phyloP scores from a whole-genome alignment of 306 rosid genomes.

The Fagus crenata region DNA sequence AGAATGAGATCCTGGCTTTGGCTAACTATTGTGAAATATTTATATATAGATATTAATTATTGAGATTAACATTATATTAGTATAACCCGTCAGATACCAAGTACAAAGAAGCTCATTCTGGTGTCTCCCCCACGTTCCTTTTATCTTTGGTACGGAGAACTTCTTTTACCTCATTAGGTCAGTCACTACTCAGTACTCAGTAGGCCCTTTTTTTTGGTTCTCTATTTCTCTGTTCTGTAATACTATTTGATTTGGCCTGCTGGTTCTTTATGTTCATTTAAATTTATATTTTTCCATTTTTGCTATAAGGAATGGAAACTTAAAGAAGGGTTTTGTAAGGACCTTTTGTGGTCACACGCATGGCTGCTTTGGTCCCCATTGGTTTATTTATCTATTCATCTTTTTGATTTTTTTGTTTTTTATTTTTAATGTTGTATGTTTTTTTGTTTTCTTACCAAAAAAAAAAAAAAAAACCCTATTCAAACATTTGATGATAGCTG shows the following conservation, averaged over 20 bases:
- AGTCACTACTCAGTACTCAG: constrained; percentile 36
- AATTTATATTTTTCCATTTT: background rate
- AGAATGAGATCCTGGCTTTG: no score
- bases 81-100: constrained; percentile 17
- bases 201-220: constrained; percentile 30
- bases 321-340: constrained; percentile 35
- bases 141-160: constrained; percentile 47
- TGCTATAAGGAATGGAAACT: constrained; percentile 19
- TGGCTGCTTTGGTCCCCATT: constrained; percentile 66
- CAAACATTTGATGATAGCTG: constrained; percentile 89
- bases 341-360: constrained; percentile 76
- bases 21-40: no score
- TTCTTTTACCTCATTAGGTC: constrained; percentile 47
- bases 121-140: constrained; percentile 51
- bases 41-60: no score
- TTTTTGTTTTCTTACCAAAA: constrained; percentile 1
- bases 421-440: constrained; percentile 1
- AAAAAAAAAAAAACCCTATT: constrained; percentile 39
- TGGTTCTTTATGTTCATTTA: constrained; percentile 12
- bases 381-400: constrained; percentile 16
- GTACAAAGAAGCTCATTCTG: constrained; percentile 47
- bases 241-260: constrained; percentile 37
- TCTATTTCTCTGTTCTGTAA: constrained; percentile 28
- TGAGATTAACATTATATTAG: no score
- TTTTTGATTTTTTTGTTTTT: constrained; percentile 27